Evolutionary conservation across 2,329 filamentous ascomycete genomes (phyloP).

Genomic region (Tolypocladium ovalisporum): DNA sequence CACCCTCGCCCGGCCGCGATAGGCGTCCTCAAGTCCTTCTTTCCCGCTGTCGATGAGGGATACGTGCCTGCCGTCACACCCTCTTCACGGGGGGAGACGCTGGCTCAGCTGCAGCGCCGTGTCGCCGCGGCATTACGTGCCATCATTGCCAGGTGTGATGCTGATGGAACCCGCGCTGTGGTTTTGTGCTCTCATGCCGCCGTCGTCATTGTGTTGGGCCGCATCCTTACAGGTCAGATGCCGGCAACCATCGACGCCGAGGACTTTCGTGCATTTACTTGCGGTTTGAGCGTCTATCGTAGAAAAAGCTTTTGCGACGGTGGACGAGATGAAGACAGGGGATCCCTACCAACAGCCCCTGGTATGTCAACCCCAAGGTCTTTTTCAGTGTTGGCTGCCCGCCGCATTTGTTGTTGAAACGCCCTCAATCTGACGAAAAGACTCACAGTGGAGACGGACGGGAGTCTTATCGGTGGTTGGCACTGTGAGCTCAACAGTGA

Average conservation of each 20-base stretch:
- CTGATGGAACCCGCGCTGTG: conserved; percentile 56
- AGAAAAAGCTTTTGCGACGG: conserved; percentile 12
- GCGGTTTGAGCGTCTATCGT: conserved; percentile 59
- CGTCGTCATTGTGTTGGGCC: conserved; percentile 74
- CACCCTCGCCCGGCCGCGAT: conserved; percentile 69
- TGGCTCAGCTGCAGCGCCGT: conserved; percentile 70
- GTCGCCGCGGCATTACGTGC: conserved; percentile 57
- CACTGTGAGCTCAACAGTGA: conserved; percentile 70
- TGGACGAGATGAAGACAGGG: not conserved
- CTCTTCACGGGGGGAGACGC: conserved; percentile 62
- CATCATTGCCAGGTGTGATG: conserved; percentile 64
- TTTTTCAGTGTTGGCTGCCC: not conserved
- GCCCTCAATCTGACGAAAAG: conserved; percentile 1
- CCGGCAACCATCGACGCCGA: conserved; percentile 60
- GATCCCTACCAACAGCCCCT: not conserved
- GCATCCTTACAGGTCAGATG: conserved; percentile 68
- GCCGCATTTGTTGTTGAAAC: not conserved
- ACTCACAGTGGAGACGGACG: conserved; percentile 4
- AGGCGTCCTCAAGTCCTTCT: conserved; percentile 51
- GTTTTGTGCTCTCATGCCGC: conserved; percentile 87
- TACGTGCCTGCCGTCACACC: conserved; percentile 59
- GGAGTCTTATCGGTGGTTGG: conserved; percentile 56
- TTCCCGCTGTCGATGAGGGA: conserved; percentile 47
- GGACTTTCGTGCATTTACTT: conserved; percentile 80
- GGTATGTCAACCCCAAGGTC: conserved; percentile 1